Base-by-base conservation (phyloP, 495 filamentous ascomycete species). In the Hypoxylon lenormandii region DNA sequence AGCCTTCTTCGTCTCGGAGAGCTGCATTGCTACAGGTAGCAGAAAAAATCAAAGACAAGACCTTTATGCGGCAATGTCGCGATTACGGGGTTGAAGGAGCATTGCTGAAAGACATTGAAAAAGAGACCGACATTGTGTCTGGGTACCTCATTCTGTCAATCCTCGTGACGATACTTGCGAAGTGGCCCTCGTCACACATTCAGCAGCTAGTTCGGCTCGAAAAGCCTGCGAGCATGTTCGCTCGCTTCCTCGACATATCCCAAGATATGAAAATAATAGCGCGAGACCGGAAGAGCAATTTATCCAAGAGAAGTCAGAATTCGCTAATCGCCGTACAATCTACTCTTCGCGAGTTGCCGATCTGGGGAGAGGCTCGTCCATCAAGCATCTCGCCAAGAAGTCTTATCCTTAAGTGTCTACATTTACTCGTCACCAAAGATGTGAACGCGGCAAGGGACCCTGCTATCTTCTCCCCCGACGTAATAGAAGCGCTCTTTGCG, bases 51-150 rank as follows among this genome's bases (percentile, higher is more conserved):
- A 83, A 87, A 47, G 85, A 94, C 18, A 85, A 87, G 52, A 76
- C 80, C 8, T 91, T 90, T 70, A 81, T 82, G 47, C 82, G 82
- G n/a, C 89, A 91, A 28, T 92, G 97, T 64, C 80, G 90, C 5
- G 89, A 94, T 47, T 87, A 90, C 63, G 86, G 86, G n/a, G 87
- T 91, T 48, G 90, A 90, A 56, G 82, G 83, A 40, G 85, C 86
- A 28, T 79, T 98, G 1, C 83, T 93, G 47, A 77, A 80, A 33
- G 80, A 81, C 21, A 74, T 89, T 6, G 81, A 75, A 0, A 76
- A 80, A 18, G 86, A 88, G 73, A 73, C 72, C 0, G 87, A 89
- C 71, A 52, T 82, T 16, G 82, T 92, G 37, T 82, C 85, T 47
- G 84, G 83, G 16, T 89, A 85, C 61, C 75, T 84, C n/a, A 80